These are phyloP conservation scores for Porogramme epimiltina DNA, from an alignment of 1,284 basidiomycete species.

Conservation along the genomic window DNA sequence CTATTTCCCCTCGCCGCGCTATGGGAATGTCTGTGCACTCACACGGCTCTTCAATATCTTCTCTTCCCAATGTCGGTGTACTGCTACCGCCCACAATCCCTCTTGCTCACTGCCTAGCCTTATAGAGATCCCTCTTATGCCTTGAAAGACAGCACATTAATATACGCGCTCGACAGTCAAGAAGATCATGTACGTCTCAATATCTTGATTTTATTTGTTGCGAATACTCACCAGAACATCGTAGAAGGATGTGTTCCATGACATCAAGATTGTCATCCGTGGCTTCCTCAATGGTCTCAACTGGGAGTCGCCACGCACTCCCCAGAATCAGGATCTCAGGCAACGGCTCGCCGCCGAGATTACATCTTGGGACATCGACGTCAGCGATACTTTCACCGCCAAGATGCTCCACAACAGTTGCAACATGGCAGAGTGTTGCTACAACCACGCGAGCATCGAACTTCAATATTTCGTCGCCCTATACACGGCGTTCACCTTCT, in stretches of 20 bases:
- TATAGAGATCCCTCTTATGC: no score
- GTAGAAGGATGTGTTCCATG: no score
- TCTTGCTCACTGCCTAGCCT: no score
- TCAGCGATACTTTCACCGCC: slow-evolving; percentile 3
- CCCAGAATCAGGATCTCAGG: neutral
- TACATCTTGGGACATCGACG: slow-evolving; percentile 5
- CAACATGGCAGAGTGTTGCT: slow-evolving; percentile 10
- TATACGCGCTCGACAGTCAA: no score
- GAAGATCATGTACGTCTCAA: neutral
- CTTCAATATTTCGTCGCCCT: slow-evolving; percentile 8
- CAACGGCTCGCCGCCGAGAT: slow-evolving; percentile 2
- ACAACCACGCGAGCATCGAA: slow-evolving; percentile 4
- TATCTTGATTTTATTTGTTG: neutral
- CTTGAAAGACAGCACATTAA: no score
- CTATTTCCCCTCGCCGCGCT: neutral
- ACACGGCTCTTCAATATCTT: no score
- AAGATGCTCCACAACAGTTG: slow-evolving; percentile 9
- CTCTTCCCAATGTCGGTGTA: no score
- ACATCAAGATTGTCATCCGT: neutral
- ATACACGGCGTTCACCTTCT: slow-evolving; percentile 8
- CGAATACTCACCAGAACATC: neutral
- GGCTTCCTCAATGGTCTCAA: neutral
- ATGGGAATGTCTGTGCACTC: no score
- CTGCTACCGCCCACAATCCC: no score
- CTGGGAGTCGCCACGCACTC: slow-evolving; percentile 2